A percentile compares a stretch with the other conserved stretches of the same genome.
Conservation (phyloP, 225 moss, liverwort and hornwort species). For the Physcomitrium patens region DNA sequence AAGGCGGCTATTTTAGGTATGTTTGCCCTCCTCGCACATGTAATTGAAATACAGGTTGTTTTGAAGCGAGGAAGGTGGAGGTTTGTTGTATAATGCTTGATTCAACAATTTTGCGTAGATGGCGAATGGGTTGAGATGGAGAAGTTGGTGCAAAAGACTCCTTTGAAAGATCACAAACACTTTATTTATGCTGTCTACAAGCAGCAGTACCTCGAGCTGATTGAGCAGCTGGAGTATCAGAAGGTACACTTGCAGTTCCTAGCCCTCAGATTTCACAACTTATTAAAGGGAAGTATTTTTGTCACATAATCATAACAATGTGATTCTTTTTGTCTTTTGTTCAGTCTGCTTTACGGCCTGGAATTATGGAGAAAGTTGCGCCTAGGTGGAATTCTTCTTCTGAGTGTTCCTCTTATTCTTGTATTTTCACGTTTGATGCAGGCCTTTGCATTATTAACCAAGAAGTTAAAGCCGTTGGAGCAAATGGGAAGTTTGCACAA, state of each 20-base stretch:
- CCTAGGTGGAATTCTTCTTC: too few species aligned
- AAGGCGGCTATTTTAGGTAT: conserved; percentile 83
- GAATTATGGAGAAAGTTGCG: neutral
- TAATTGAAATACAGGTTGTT: conserved; percentile 1
- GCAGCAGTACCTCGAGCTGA: conserved; percentile 89
- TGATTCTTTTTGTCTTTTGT: neutral
- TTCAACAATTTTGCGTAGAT: conserved; percentile 45
- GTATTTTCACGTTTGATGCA: conserved; percentile 32
- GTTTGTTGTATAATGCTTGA: neutral
- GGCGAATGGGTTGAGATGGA: conserved; percentile 93
- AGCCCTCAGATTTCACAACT: neutral
- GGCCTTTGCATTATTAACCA: conserved; percentile 87
- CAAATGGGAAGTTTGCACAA: conserved; percentile 83
- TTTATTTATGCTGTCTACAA: conserved; percentile 85
- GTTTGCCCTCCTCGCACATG: neutral
- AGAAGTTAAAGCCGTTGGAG: conserved; percentile 88
- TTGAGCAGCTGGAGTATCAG: conserved; percentile 90
- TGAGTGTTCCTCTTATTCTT: conserved; percentile 6
- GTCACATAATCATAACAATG: neutral
- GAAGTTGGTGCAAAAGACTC: conserved; percentile 88
- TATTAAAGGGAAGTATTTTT: conserved; percentile 2
- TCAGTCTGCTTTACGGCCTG: neutral
- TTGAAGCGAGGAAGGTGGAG: neutral
- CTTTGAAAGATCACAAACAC: conserved; percentile 84
- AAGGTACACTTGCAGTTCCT: conserved; percentile 47